Percentiles rank a stretch among this genome's conserved stretches.
These are phyloP conservation scores for Ophiostoma sp. DNA, from an alignment of 2,329 filamentous ascomycete species.

Conservation along the genomic window DNA sequence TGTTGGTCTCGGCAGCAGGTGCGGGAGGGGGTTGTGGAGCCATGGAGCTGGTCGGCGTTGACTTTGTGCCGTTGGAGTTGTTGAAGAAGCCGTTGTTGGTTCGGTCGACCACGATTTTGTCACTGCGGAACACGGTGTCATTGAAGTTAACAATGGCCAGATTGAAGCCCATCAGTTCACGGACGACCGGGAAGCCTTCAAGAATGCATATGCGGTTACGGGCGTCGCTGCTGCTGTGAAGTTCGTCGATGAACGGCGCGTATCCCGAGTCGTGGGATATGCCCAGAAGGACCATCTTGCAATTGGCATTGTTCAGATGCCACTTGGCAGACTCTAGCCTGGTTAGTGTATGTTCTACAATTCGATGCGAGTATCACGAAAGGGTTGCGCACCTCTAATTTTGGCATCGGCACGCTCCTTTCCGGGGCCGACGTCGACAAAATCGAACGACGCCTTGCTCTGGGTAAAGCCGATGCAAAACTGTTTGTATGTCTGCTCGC, in stretches of 20 bases:
- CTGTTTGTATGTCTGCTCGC: constrained; percentile 44
- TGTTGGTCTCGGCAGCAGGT: neutral
- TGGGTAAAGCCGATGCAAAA: constrained; percentile 58
- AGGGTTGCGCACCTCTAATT: constrained; percentile 33
- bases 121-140: constrained; percentile 46
- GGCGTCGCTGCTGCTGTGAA: constrained; percentile 42
- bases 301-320: constrained; percentile 56
- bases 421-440: constrained; percentile 55
- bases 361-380: neutral
- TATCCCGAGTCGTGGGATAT: constrained; percentile 58
- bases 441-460: constrained; percentile 55
- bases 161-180: constrained; percentile 42
- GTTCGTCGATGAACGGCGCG: constrained; percentile 52
- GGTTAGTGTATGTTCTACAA: neutral
- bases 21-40: neutral
- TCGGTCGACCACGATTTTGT: constrained; percentile 43
- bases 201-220: constrained; percentile 47
- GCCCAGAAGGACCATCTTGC: constrained; percentile 56
- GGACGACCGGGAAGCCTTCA: constrained; percentile 48
- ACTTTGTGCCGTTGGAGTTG: constrained; percentile 6
- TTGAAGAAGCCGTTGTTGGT: neutral
- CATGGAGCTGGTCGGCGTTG: neutral
- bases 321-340: constrained; percentile 46
- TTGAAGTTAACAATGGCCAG: constrained; percentile 44
- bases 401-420: constrained; percentile 57